phyloP scores from a whole-genome alignment of 140 eudicot genomes.

The Flaveria floridana region DNA sequence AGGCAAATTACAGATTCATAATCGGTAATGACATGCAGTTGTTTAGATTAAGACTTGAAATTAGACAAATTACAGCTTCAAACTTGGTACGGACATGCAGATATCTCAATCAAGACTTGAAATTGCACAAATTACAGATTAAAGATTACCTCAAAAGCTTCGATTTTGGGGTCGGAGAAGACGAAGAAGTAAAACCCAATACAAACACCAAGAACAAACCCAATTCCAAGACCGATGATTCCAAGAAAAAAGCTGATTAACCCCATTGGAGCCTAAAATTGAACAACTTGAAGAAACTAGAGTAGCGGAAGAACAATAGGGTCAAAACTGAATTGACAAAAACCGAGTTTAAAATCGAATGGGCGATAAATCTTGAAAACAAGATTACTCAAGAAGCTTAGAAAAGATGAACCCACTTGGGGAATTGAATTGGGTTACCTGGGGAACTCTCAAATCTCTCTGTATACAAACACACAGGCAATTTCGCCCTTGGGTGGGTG shows the following conservation, averaged over 20 bases:
- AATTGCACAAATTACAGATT: background rate
- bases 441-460: slow-evolving; percentile 9
- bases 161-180: slow-evolving; percentile 49
- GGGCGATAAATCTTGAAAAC: slow-evolving; percentile 20
- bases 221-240: slow-evolving; percentile 57
- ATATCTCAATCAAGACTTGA: slow-evolving; percentile 4
- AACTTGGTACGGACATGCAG: too few relatives aligned
- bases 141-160: slow-evolving; percentile 46
- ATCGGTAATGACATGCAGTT: background rate
- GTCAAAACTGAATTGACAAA: background rate
- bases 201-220: slow-evolving; percentile 46
- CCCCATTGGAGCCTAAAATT: slow-evolving; percentile 38
- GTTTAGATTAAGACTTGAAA: slow-evolving; percentile 10
- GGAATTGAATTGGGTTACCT: background rate
- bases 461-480: slow-evolving; percentile 14
- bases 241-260: slow-evolving; percentile 53
- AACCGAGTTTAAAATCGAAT: background rate
- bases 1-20: background rate
- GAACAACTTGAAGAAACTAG: background rate
- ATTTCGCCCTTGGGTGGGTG: background rate
- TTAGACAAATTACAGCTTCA: background rate
- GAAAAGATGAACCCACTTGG: background rate
- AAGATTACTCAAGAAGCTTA: background rate
- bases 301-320: background rate
- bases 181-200: slow-evolving; percentile 67